Evolutionary conservation across 106 monocot genomes (phyloP), one percentile per base, ranked within the genome.

Genomic region (Phalaenopsis equestris): DNA sequence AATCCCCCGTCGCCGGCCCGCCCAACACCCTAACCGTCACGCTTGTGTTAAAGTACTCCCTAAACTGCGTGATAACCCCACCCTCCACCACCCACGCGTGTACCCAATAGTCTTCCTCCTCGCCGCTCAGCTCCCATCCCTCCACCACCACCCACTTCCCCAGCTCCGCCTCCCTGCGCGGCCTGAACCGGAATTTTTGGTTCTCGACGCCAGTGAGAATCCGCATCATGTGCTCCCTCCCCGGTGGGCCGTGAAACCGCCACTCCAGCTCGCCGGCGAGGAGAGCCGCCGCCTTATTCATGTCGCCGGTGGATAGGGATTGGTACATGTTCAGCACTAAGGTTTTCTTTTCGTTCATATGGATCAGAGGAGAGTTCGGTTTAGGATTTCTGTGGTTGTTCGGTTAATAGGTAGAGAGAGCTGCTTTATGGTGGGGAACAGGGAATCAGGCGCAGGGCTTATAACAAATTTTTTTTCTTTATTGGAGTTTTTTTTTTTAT

Each of bases 41-140:
- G 39, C 55, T 67, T 7, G 89, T 89, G 79, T 89, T 86, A 57
- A 86, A 88, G 75, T 88, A 86, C 81, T 86, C 88, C 24, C 88
- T 30, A 39, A 85, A 84, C 23, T 73, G 82, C 12, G 83, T 86
- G 43, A 89, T 89, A 39, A 86, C 75, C 2, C 83, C 89, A 0
- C 37, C 79, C 41, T 89, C 80, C 2, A 89, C 45, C 19, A 56
- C 83, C 89, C 89, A 89, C 3, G 83, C 86, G 17, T 89, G 86
- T 42, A 86, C 83, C 89, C 89, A 89, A 48, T 89, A 86, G 16
- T 81, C 84, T 42, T 72, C 56, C 1, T 78, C 74, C 12, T 81
- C 85, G 42, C 67, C 18, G 37, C 65, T 12, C 7, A 30, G 56
- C 67, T 87, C 89, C 86, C 87, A 83, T n/a, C 87, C 87, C 72